Evolutionary conservation across 2,329 filamentous ascomycete species (phyloP).

Genomic region (Lachnellula occidentalis): DNA sequence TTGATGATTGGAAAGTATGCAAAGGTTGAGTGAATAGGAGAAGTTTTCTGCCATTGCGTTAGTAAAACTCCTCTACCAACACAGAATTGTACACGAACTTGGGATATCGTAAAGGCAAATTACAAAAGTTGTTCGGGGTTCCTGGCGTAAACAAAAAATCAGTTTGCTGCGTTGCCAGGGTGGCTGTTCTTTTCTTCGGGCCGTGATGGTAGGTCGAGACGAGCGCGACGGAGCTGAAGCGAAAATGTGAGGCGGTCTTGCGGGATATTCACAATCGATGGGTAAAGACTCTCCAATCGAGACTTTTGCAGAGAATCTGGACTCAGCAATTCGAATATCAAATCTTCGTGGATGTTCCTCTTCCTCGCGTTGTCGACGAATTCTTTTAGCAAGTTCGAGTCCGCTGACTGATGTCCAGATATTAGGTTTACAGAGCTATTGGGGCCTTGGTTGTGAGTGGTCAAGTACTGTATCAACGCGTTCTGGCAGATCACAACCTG

Average conservation of each 20-base stretch:
- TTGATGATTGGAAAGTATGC: neutral
- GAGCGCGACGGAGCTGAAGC: neutral
- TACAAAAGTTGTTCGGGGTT: neutral
- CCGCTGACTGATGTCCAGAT: neutral
- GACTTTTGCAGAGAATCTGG: neutral
- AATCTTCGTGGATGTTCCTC: conserved; percentile 2
- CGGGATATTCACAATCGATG: neutral
- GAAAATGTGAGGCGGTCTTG: neutral
- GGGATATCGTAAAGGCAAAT: too few relatives aligned
- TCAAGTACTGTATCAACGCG: conserved; percentile 4
- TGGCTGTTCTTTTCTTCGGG: neutral
- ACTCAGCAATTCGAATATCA: conserved; percentile 2
- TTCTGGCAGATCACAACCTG: conserved; percentile 35
- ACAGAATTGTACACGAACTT: too few relatives aligned
- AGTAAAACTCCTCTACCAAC: too few relatives aligned
- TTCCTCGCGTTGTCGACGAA: neutral
- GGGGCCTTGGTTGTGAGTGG: neutral
- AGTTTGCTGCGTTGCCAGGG: neutral
- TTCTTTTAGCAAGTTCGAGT: neutral
- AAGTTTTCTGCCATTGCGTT: too few relatives aligned
- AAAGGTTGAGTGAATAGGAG: too few relatives aligned
- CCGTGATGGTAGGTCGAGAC: neutral
- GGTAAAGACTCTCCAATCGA: neutral
- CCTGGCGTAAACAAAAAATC: neutral
- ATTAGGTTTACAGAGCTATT: neutral